Evolutionary conservation across 208 protist genomes (phyloP), one percentile per base, ranked within the genome.

Genomic region (Wallacemonas sp.): DNA sequence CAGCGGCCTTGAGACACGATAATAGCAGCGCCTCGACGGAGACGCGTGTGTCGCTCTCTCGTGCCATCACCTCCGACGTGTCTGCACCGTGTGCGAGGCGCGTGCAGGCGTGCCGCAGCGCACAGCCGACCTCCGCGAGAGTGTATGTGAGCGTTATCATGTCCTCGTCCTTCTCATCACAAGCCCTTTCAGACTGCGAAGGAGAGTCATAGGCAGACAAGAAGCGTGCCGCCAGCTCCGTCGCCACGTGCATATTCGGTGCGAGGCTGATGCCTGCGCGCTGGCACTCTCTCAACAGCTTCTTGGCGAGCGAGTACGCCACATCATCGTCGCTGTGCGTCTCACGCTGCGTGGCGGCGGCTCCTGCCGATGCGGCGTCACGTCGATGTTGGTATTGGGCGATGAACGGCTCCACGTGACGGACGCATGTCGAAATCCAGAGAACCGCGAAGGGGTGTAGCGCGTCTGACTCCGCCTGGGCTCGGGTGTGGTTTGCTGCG

Each of bases 41-140:
- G 64, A 96, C 94, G 75, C 94, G 87, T 77, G 94, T 96, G 72
- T 96, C 90, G 47, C 94, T 88, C 58, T 96, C n/a, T n/a, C n/a
- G n/a, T n/a, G 14, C 36, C 36, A 41, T 41, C 31, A 36, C 38
- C 4, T 15, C 28, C 0, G 4, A 17, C 33, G 49, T 11, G 24
- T 24, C 34, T 42, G 59, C 22, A 8, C 22, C 38, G 27, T 46
- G 5, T 8, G 14, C 6, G 14, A 33, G 4, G 51, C 30, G 51
- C 9, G 14, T 61, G 58, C 30, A 38, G 39, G 39, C 62, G n/a
- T 53, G 55, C 60, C 19, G 63, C 70, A 15, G 59, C 45, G 36
- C 65, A 51, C 27, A 44, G 30, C 45, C 36, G 22, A 49, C 38
- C 44, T 54, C 62, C 19, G 33, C 22, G 21, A 42, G 33, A 2